Evolutionary conservation across 2,329 filamentous ascomycete species (phyloP).

Genomic region (Nigrospora sphaerica): DNA sequence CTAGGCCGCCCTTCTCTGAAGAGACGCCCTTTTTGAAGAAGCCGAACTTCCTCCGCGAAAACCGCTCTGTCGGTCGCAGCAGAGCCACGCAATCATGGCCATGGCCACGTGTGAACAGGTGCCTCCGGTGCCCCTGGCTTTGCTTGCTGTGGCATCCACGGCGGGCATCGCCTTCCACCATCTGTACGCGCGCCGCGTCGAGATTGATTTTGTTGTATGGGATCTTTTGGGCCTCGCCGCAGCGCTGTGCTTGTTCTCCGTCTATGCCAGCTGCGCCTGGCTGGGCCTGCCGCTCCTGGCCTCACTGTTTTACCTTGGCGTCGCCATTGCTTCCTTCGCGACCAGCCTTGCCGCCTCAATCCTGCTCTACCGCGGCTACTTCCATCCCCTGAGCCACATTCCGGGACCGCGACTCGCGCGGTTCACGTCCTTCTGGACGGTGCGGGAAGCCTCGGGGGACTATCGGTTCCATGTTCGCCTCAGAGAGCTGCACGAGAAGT

Average conservation of each 20-base stretch:
- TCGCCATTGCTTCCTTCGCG: background rate
- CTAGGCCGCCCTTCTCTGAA: too few relatives aligned
- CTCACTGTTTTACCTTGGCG: background rate
- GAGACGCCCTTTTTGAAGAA: too few relatives aligned
- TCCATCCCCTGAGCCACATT: constrained; percentile 3
- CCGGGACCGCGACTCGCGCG: constrained; percentile 4
- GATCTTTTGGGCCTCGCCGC: background rate
- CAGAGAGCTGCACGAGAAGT: background rate
- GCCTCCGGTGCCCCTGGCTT: too few relatives aligned
- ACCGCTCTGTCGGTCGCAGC: too few relatives aligned
- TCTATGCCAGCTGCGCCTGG: background rate
- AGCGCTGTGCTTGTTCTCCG: background rate
- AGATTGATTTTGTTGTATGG: constrained; percentile 3
- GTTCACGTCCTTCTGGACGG: constrained; percentile 4
- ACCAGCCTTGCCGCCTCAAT: constrained; percentile 1
- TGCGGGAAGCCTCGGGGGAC: constrained; percentile 1
- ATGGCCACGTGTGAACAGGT: too few relatives aligned
- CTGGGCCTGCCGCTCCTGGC: background rate
- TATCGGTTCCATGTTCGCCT: constrained; percentile 2
- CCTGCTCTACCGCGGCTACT: constrained; percentile 3
- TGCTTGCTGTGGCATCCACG: background rate
- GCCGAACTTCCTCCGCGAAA: too few relatives aligned
- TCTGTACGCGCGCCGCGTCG: constrained; percentile 4
- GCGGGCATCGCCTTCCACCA: constrained; percentile 4
- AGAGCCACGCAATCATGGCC: too few relatives aligned